phyloP scores from a whole-genome alignment of 257 asterid genomes.

The Buddleja alternifolia region DNA sequence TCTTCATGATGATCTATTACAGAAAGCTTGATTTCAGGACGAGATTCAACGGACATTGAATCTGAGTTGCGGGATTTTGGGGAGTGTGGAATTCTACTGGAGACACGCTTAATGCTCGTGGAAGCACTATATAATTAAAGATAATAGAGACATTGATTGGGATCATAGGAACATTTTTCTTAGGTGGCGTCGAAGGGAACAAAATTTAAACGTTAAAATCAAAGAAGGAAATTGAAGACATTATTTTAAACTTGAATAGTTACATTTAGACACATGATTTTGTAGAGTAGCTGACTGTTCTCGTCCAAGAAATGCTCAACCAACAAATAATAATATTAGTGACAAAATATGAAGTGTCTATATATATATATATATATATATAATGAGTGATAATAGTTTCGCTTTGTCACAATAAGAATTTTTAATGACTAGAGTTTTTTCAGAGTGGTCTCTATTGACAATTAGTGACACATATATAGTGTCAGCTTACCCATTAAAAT shows the following conservation, averaged over 20 bases:
- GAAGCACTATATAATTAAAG: conserved; percentile 28
- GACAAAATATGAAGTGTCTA: too few relatives aligned
- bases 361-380: too few relatives aligned
- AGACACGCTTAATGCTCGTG: conserved; percentile 34
- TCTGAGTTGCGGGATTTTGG: background rate
- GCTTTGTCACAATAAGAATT: too few relatives aligned
- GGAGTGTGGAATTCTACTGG: conserved; percentile 53
- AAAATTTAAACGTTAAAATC: conserved; percentile 27
- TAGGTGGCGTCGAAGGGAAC: conserved; percentile 39
- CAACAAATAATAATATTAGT: too few relatives aligned
- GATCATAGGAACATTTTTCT: conserved; percentile 6
- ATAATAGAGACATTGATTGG: background rate
- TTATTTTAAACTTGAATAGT: background rate
- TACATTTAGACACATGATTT: background rate
- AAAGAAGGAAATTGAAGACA: conserved; percentile 6
- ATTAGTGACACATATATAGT: too few relatives aligned
- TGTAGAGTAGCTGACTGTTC: too few relatives aligned
- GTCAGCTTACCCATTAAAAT: too few relatives aligned
- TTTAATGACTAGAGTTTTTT: too few relatives aligned
- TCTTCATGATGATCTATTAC: conserved; percentile 12
- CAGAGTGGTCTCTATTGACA: too few relatives aligned
- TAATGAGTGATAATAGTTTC: too few relatives aligned
- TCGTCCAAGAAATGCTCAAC: too few relatives aligned
- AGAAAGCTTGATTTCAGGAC: conserved; percentile 32
- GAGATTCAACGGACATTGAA: conserved; percentile 34